Percentiles rank a stretch among this genome's conserved stretches.
Evolutionary conservation across 179 eudicot species (phyloP).

Genomic region (Drosera spatulata): DNA sequence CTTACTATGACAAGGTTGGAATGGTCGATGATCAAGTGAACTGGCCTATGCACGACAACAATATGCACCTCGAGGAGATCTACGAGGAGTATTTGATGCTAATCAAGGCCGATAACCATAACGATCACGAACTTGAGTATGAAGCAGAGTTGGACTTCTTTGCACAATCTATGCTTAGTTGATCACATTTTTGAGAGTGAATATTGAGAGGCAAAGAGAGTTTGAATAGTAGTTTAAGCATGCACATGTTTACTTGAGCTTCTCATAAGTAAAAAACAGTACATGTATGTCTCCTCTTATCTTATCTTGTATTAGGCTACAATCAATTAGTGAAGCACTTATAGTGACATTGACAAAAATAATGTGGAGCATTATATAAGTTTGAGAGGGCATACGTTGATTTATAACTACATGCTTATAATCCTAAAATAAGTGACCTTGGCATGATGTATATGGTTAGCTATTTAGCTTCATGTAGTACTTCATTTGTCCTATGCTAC

Average conservation of each 20-base stretch:
- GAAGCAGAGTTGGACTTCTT: slow-evolving; percentile 27
- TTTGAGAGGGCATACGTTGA: too few relatives aligned
- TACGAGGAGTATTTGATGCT: slow-evolving; percentile 32
- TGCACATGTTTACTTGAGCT: slow-evolving; percentile 3
- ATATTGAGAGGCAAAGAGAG: neutral
- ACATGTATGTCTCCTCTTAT: too few relatives aligned
- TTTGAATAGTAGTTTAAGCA: neutral
- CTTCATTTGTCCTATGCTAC: too few relatives aligned
- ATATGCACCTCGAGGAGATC: slow-evolving; percentile 24
- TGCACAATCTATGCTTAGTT: slow-evolving; percentile 34
- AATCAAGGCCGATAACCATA: slow-evolving; percentile 17
- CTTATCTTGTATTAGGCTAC: too few relatives aligned
- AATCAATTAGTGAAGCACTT: too few relatives aligned
- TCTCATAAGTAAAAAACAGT: neutral
- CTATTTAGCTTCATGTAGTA: too few relatives aligned
- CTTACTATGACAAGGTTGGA: slow-evolving; percentile 4
- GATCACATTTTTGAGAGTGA: neutral
- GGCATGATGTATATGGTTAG: too few relatives aligned
- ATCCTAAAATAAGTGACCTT: too few relatives aligned
- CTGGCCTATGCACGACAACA: slow-evolving; percentile 6
- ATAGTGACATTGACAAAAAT: too few relatives aligned
- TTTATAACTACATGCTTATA: too few relatives aligned
- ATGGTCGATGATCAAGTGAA: slow-evolving; percentile 9
- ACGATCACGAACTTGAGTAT: slow-evolving; percentile 6
- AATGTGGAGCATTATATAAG: too few relatives aligned